Percentiles rank a stretch among this genome's conserved stretches.
Evolutionary conservation across 306 rosid species (phyloP).

Genomic region (Cicer pinnatifidum): DNA sequence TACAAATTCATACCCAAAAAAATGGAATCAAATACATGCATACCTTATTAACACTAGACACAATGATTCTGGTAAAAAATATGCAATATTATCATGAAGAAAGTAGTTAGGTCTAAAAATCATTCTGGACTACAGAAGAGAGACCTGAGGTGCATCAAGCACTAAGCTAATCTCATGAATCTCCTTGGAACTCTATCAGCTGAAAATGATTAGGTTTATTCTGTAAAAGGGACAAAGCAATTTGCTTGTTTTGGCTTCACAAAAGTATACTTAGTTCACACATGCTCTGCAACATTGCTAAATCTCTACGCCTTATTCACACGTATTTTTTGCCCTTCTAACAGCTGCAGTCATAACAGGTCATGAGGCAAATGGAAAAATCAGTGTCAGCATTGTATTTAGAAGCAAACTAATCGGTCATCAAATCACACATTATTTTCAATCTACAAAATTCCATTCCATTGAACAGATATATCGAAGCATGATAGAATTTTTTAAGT

Average conservation of each 20-base stretch:
- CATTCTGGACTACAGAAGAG: conserved; percentile 2
- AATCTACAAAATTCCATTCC: conserved; percentile 29
- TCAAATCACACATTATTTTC: conserved; percentile 31
- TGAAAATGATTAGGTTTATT: conserved; percentile 41
- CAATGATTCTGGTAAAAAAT: background rate
- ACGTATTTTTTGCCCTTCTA: conserved; percentile 82
- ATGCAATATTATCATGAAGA: conserved; percentile 24
- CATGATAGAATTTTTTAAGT: conserved; percentile 1
- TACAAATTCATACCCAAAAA: conserved; percentile 12
- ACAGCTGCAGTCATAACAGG: conserved; percentile 58
- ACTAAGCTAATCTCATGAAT: conserved; percentile 8
- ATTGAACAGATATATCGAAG: conserved; percentile 25
- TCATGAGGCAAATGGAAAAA: conserved; percentile 20
- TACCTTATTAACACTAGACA: conserved; percentile 33
- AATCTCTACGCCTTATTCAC: conserved; percentile 80
- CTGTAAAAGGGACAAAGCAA: conserved; percentile 36
- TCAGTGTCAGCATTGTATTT: background rate
- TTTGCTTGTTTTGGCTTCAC: conserved; percentile 37
- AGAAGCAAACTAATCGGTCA: conserved; percentile 34
- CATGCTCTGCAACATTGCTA: conserved; percentile 38
- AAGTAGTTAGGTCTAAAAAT: conserved; percentile 36
- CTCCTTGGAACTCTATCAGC: conserved; percentile 21
- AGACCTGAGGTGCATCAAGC: conserved; percentile 23
- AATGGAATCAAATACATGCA: conserved; percentile 31
- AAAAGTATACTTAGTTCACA: conserved; percentile 18